These are phyloP conservation scores for Sclerotinia spermophila DNA, from an alignment of 2,329 filamentous ascomycete genomes.

Conservation along the genomic window DNA sequence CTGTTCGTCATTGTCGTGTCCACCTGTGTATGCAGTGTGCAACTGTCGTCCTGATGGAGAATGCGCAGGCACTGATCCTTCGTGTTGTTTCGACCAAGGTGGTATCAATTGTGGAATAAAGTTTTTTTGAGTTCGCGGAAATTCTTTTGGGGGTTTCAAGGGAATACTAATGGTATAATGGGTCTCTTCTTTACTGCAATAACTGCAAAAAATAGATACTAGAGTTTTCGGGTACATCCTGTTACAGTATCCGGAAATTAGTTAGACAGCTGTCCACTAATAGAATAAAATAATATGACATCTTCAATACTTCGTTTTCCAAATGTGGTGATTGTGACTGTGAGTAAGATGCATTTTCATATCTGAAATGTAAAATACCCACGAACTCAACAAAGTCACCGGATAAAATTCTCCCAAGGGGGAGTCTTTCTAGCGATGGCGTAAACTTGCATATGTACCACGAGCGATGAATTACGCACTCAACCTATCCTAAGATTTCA, in stretches of 20 bases:
- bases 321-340: not conserved
- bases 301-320: not conserved
- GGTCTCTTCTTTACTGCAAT: not conserved
- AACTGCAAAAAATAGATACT: not conserved
- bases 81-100: not conserved
- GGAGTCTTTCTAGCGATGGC: not conserved
- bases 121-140: not conserved
- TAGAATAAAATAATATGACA: not conserved
- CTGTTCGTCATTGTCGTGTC: not conserved
- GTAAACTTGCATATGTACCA: not conserved
- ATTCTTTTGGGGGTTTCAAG: not conserved
- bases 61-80: not conserved
- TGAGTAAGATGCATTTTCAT: too few relatives aligned
- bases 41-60: not conserved
- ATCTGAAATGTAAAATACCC: too few relatives aligned
- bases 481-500: not conserved
- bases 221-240: slow-evolving; percentile 3
- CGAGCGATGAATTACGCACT: not conserved
- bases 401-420: not conserved
- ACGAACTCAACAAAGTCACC: not conserved
- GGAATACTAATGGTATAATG: not conserved
- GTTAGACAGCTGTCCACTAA: not conserved
- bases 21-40: not conserved
- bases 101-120: not conserved
- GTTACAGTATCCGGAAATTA: not conserved